These are phyloP conservation scores for Colletotrichum chlorophyti DNA, from an alignment of 2,329 filamentous ascomycete species.

Conservation along the genomic window DNA sequence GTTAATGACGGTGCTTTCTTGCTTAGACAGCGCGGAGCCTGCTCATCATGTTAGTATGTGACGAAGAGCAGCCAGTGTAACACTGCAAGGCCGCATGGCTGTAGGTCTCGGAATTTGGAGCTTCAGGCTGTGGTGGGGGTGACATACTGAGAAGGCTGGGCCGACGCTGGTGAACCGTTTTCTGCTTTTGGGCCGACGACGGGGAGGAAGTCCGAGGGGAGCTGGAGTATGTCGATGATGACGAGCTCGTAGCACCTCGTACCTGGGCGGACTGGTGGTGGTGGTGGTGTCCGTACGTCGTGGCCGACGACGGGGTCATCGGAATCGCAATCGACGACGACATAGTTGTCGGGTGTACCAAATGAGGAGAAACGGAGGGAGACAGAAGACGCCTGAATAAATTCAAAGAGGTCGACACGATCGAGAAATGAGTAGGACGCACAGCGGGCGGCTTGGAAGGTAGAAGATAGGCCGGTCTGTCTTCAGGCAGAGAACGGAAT, in stretches of 20 bases:
- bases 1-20: slow-evolving; percentile 82
- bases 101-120: not conserved
- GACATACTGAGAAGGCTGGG: slow-evolving; percentile 67
- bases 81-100: not conserved
- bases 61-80: not conserved
- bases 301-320: slow-evolving; percentile 43
- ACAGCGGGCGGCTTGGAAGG: slow-evolving; percentile 12
- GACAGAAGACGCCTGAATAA: slow-evolving; percentile 11
- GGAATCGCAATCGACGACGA: slow-evolving; percentile 77
- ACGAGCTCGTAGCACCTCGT: slow-evolving; percentile 49
- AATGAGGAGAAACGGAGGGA: slow-evolving; percentile 1
- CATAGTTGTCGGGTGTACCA: slow-evolving; percentile 49
- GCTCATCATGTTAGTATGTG: slow-evolving; percentile 37
- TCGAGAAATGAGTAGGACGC: not conserved
- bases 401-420: slow-evolving; percentile 9
- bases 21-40: slow-evolving; percentile 76
- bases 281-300: slow-evolving; percentile 40
- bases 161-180: slow-evolving; percentile 59
- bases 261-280: slow-evolving; percentile 48
- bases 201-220: slow-evolving; percentile 57
- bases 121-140: slow-evolving; percentile 1
- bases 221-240: slow-evolving; percentile 64
- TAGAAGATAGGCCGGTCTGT: slow-evolving; percentile 19
- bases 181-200: slow-evolving; percentile 46
- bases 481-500: slow-evolving; percentile 8